Evolutionary conservation across 305 asterid genomes (phyloP).

Genomic region (Andrographis paniculata): DNA sequence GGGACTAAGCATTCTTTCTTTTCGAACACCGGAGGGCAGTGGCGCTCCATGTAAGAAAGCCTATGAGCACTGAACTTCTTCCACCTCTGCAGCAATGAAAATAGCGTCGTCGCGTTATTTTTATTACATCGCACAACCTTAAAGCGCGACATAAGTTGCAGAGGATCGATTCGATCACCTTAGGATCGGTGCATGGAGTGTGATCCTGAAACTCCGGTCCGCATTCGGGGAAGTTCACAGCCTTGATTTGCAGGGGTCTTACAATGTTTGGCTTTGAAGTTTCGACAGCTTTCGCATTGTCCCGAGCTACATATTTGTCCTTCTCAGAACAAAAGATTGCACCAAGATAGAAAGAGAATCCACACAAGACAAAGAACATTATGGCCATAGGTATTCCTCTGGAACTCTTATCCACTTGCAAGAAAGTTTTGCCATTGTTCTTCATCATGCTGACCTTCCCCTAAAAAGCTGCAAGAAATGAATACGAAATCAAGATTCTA

Average conservation of each 20-base stretch:
- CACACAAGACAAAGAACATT: slow-evolving; percentile 63
- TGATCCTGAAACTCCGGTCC: slow-evolving; percentile 65
- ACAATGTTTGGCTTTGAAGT: too few relatives aligned
- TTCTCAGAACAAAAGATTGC: slow-evolving; percentile 77
- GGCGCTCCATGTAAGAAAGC: slow-evolving; percentile 84
- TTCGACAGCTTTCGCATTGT: slow-evolving; percentile 26
- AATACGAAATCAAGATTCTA: too few relatives aligned
- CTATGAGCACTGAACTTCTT: slow-evolving; percentile 65
- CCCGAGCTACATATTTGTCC: slow-evolving; percentile 26
- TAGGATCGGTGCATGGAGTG: slow-evolving; percentile 98
- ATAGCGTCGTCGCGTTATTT: too few relatives aligned
- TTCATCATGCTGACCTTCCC: slow-evolving; percentile 48
- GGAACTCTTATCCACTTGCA: slow-evolving; percentile 42
- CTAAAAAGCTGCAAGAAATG: slow-evolving; percentile 36
- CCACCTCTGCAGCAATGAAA: slow-evolving; percentile 62
- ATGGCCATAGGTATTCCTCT: slow-evolving; percentile 54
- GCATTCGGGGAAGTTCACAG: slow-evolving; percentile 60
- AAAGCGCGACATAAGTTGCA: slow-evolving; percentile 4
- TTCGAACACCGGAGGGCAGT: slow-evolving; percentile 89
- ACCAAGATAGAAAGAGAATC: slow-evolving; percentile 91
- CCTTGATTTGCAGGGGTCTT: slow-evolving; percentile 49
- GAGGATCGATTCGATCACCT: slow-evolving; percentile 28
- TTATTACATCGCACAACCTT: too few relatives aligned
- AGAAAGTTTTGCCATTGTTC: slow-evolving; percentile 62
- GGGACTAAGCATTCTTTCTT: slow-evolving; percentile 90